These are phyloP conservation scores for Trichoderma sp. DNA, from an alignment of 2,329 filamentous ascomycete genomes.

Conservation along the genomic window DNA sequence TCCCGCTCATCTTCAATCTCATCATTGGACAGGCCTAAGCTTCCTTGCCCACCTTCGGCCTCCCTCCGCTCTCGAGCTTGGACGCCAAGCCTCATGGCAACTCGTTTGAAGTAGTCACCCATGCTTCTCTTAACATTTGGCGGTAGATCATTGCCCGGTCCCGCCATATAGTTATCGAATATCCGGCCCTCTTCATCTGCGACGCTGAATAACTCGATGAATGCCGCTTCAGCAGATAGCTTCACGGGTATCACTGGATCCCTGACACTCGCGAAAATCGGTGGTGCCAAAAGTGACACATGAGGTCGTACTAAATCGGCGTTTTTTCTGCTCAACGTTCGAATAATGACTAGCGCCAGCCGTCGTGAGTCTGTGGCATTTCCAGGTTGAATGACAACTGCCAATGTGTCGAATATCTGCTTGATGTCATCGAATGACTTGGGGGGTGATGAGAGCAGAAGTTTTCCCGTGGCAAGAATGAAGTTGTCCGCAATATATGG, in stretches of 20 bases:
- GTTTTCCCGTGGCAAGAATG: conserved; percentile 88
- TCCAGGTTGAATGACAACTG: conserved; percentile 72
- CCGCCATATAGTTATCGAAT: conserved; percentile 86
- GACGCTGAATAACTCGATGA: conserved; percentile 85
- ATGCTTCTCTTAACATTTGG: conserved; percentile 81
- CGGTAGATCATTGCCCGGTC: conserved; percentile 62
- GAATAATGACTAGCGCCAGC: conserved; percentile 79
- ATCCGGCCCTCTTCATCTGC: conserved; percentile 81
- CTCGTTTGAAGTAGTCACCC: conserved; percentile 95
- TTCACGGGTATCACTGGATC: conserved; percentile 94
- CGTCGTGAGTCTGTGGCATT: conserved; percentile 79
- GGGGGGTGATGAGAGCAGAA: conserved; percentile 66
- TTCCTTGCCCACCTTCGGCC: conserved; percentile 85
- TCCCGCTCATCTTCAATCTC: conserved; percentile 93
- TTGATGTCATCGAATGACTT: conserved; percentile 76
- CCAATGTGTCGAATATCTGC: conserved; percentile 74
- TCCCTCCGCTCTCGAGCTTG: conserved; percentile 88
- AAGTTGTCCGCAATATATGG: conserved; percentile 84
- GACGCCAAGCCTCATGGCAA: conserved; percentile 77
- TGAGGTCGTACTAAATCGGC: conserved; percentile 80
- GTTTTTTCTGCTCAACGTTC: conserved; percentile 77
- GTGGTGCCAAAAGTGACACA: conserved; percentile 72
- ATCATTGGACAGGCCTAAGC: conserved; percentile 81
- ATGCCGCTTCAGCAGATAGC: conserved; percentile 89
- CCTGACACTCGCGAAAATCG: conserved; percentile 85